Evolutionary conservation across 306 rosid species (phyloP).

Genomic region (Vachellia collinsii): DNA sequence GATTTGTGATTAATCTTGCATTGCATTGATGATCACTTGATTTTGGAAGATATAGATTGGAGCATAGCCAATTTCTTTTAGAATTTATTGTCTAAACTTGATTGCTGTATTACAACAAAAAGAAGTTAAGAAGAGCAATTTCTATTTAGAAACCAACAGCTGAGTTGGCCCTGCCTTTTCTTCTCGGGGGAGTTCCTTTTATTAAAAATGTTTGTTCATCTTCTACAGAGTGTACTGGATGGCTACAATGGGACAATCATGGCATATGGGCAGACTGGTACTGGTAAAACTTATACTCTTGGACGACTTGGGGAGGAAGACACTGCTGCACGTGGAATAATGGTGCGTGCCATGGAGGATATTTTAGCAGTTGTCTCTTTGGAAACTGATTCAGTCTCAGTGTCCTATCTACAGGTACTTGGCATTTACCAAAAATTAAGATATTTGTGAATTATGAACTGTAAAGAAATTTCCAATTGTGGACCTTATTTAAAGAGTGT

Average conservation of each 20-base stretch:
- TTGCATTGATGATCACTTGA: conserved; percentile 21
- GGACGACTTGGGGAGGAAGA: conserved; percentile 99
- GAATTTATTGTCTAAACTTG: conserved; percentile 1
- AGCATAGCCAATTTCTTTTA: conserved; percentile 17
- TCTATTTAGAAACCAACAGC: conserved; percentile 9
- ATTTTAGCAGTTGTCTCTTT: conserved; percentile 76
- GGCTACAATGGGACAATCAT: conserved; percentile 98
- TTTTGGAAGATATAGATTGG: conserved; percentile 13
- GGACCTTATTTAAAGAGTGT: neutral
- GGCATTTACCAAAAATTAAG: conserved; percentile 4
- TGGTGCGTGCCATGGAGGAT: conserved; percentile 99
- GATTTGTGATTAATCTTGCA: conserved; percentile 23
- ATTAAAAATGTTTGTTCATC: conserved; percentile 36
- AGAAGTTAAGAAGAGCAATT: conserved; percentile 19
- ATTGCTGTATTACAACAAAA: neutral
- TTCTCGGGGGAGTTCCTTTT: conserved; percentile 40
- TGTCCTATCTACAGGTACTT: conserved; percentile 91
- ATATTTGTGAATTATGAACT: neutral
- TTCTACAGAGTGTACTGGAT: conserved; percentile 83
- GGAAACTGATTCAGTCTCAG: conserved; percentile 80
- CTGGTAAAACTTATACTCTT: conserved; percentile 96
- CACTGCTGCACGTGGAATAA: conserved; percentile 97
- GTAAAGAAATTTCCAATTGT: neutral
- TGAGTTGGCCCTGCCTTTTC: conserved; percentile 11
- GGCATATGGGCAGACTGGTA: conserved; percentile 99